Evolutionary conservation across 345 rosid genomes (phyloP), one percentile per base, ranked within the genome.

Genomic region (Brassica carinata): DNA sequence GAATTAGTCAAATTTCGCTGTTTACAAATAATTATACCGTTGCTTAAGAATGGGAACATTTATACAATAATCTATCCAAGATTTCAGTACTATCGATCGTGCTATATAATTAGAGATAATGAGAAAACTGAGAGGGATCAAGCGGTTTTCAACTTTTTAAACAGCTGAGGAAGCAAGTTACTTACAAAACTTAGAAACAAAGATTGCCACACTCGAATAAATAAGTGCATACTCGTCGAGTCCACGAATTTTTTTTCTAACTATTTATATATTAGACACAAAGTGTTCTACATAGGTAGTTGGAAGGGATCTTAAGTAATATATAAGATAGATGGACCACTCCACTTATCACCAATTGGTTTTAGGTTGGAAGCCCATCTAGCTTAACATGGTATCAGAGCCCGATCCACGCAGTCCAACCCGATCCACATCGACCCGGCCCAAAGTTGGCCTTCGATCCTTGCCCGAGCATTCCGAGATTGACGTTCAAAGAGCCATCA

Each of bases 91-190:
- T 29, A 59, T 59, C 63, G 11, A 17, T 27, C 19, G 40, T 5
- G 10, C 27, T 48, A 45, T 8, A 19, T 31, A 63, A 23, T 3
- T 48, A 77, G 13, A 23, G 10, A 67, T 19, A 43, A 19, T 79
- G 55, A 73, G 40, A 72, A 66, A 13, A 57, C 51, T 17, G 36
- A 29, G 72, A 48, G 55, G 69, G 69, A 18, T 43, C 30, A 62
- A 70, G 9, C 13, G 65, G 19, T 63, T 64, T 57, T 71, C 65
- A 71, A 51, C 64, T 3, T 51, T 33, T 51, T 63, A 53, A 8
- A 69, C 69, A 58, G 63, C 30, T 30, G 77, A 59, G 9, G 7
- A 79, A 67, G 38, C 73, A 73, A 73, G 63, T 66, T 78, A 55
- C 72, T 64, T 66, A 59, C 53, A 58, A 66, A 73, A 79, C 29